Evolutionary conservation across 139 green algal genomes (phyloP).

Genomic region (Pedinophyceae sp.): DNA sequence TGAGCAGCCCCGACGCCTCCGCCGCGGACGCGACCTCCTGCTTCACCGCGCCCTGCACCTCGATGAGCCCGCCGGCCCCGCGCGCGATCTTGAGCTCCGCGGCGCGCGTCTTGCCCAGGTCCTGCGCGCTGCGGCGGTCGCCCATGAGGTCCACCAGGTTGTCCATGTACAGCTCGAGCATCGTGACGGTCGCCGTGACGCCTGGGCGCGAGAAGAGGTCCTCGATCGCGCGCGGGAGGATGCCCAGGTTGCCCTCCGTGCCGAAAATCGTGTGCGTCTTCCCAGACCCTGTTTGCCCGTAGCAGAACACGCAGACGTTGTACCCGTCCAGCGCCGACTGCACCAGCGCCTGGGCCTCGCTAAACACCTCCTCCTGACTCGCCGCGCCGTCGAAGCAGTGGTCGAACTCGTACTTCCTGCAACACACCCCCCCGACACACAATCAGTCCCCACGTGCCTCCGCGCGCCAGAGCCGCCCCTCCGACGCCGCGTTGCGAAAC

Average conservation of each 20-base stretch:
- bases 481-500: too few species aligned
- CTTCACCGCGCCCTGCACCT: constrained; percentile 1
- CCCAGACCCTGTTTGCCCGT: constrained; percentile 19
- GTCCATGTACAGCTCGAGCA: constrained; percentile 96
- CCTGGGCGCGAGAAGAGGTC: too few species aligned
- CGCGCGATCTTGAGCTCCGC: constrained; percentile 10
- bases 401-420: constrained; percentile 13
- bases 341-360: constrained; percentile 4
- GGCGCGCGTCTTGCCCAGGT: not conserved
- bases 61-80: constrained; percentile 4
- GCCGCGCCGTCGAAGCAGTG: constrained; percentile 1
- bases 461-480: too few species aligned
- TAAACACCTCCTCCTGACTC: constrained; percentile 13
- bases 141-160: constrained; percentile 61
- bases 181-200: constrained; percentile 54
- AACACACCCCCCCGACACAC: too few species aligned
- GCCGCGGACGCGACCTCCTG: not conserved
- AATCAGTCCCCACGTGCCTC: too few species aligned
- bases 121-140: not conserved
- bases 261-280: constrained; percentile 26
- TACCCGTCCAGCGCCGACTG: constrained; percentile 18
- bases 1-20: not conserved
- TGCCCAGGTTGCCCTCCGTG: not conserved
- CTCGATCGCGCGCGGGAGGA: not conserved
- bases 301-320: constrained; percentile 17